These are phyloP conservation scores for Vanrija sp. DNA, from an alignment of 1,284 basidiomycete genomes.

Conservation along the genomic window DNA sequence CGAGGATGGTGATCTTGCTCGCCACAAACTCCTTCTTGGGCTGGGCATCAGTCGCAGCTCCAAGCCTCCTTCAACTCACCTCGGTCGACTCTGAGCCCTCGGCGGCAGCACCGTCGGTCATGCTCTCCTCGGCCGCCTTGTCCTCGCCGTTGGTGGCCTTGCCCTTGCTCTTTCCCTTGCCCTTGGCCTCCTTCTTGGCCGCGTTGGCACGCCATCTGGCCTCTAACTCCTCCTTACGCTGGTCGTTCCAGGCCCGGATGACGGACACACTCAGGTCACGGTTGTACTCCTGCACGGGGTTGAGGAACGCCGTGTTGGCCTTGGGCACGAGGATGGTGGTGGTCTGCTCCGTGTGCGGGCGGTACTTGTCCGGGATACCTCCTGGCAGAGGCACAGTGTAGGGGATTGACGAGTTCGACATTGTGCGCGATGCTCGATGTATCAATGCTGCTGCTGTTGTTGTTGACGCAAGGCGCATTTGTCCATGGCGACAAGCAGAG, in stretches of 20 bases:
- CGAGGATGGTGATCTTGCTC: conserved; percentile 76
- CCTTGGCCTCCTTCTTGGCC: conserved; percentile 30
- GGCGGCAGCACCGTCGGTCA: conserved; percentile 32
- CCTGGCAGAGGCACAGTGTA: conserved; percentile 37
- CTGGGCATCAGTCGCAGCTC: neutral
- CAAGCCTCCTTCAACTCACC: conserved; percentile 1
- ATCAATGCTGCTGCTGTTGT: too few species aligned
- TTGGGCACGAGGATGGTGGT: conserved; percentile 75
- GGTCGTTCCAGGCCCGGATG: conserved; percentile 69
- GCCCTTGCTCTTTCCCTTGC: conserved; percentile 18
- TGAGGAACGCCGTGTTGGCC: conserved; percentile 81
- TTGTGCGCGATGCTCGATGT: neutral
- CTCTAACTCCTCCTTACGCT: conserved; percentile 55
- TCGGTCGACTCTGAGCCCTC: conserved; percentile 24
- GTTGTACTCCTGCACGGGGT: conserved; percentile 99
- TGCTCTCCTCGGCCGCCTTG: conserved; percentile 23
- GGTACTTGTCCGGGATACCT: conserved; percentile 66
- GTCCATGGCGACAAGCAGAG: neutral
- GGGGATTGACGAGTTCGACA: conserved; percentile 16
- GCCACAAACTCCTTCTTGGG: conserved; percentile 51
- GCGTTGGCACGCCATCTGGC: conserved; percentile 51
- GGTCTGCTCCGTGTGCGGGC: conserved; percentile 77
- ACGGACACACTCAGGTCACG: conserved; percentile 86
- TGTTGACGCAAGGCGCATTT: too few species aligned
- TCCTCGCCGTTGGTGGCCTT: conserved; percentile 11